Percentiles rank a stretch among this genome's conserved stretches.
phyloP scores from a whole-genome alignment of 495 filamentous ascomycete genomes.

The Xylaria intraflava region DNA sequence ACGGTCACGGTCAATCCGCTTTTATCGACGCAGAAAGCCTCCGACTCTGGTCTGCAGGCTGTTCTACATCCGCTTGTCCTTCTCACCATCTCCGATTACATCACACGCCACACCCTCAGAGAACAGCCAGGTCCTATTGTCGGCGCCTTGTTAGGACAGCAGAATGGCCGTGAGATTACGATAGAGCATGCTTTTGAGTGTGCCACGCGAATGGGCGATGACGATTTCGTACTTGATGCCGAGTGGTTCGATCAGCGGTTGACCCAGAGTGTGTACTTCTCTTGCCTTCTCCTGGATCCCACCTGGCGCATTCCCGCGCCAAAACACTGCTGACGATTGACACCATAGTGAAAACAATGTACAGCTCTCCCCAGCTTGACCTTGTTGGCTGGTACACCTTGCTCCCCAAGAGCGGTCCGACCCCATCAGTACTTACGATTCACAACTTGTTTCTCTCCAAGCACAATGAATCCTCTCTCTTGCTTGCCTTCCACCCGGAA shows the following conservation, averaged over 20 bases:
- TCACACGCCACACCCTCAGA: slow-evolving; percentile 81
- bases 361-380: slow-evolving; percentile 75
- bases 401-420: slow-evolving; percentile 66
- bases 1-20: slow-evolving; percentile 26
- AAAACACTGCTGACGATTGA: slow-evolving; percentile 6
- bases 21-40: slow-evolving; percentile 48
- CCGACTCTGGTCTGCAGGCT: slow-evolving; percentile 72
- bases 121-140: slow-evolving; percentile 67
- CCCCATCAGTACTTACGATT: slow-evolving; percentile 57
- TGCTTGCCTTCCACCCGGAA: slow-evolving; percentile 75
- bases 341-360: slow-evolving; percentile 72
- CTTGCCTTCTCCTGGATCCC: neutral
- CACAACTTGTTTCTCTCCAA: slow-evolving; percentile 66
- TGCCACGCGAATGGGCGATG: slow-evolving; percentile 40
- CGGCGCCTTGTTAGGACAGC: slow-evolving; percentile 81
- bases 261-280: slow-evolving; percentile 63
- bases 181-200: slow-evolving; percentile 92
- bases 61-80: slow-evolving; percentile 91
- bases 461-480: slow-evolving; percentile 78
- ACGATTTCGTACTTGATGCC: slow-evolving; percentile 50
- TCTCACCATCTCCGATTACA: slow-evolving; percentile 93
- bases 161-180: slow-evolving; percentile 81
- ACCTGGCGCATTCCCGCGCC: neutral
- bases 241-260: slow-evolving; percentile 74
- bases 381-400: slow-evolving; percentile 95